A percentile compares a stretch with the other conserved stretches of the same genome.
Conservation (phyloP, 495 filamentous ascomycete genomes). For the Articulospora tetracladia region DNA sequence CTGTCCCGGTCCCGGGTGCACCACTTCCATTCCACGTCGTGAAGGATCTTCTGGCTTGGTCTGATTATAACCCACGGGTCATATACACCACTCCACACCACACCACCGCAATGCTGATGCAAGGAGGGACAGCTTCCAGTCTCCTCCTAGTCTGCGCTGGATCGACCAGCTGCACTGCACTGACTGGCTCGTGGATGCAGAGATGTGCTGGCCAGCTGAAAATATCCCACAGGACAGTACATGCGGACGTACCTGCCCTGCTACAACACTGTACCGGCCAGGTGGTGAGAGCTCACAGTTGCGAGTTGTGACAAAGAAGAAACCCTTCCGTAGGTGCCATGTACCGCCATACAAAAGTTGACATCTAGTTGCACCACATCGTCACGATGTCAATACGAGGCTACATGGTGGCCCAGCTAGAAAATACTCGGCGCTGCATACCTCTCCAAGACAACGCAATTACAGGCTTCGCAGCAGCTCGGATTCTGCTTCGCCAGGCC, state of each 20-base stretch:
- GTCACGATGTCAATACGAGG: conserved; percentile 23
- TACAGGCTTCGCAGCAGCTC: conserved; percentile 1
- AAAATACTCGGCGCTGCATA: conserved; percentile 19
- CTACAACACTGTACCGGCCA: background rate
- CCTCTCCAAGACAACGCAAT: conserved; percentile 16
- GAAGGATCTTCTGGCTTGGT: background rate
- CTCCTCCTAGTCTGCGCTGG: background rate
- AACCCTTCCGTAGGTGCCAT: conserved; percentile 6
- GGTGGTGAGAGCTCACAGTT: background rate
- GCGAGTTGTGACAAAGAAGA: background rate
- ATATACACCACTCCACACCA: background rate
- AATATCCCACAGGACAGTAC: background rate
- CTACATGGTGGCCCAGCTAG: conserved; percentile 8
- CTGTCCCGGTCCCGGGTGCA: background rate
- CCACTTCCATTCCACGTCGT: background rate
- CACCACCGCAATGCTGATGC: background rate
- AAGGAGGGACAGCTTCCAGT: no score
- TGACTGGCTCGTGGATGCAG: conserved; percentile 1
- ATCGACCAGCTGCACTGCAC: background rate
- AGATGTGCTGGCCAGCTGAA: conserved; percentile 10
- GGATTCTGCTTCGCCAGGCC: conserved; percentile 14
- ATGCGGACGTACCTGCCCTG: background rate
- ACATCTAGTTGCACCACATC: conserved; percentile 19
- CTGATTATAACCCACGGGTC: background rate
- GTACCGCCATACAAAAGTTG: conserved; percentile 10